Conservation (phyloP, 768 basidiomycete genomes). For the Leccinum rimulosum region DNA sequence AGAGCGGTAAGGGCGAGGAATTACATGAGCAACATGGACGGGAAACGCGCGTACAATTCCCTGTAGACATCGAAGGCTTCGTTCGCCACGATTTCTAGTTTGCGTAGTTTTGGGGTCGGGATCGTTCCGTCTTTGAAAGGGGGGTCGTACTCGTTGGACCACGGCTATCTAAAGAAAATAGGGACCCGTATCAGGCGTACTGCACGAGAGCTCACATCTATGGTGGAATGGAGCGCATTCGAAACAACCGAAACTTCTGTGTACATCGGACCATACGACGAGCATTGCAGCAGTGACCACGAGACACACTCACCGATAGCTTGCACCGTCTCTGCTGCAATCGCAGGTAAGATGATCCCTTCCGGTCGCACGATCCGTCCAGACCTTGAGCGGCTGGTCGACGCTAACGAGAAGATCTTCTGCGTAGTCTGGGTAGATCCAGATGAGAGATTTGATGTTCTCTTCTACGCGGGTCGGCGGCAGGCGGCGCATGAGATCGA, state of each 20-base stretch:
- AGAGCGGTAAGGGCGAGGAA: neutral
- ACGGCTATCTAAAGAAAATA: slow-evolving; percentile 71
- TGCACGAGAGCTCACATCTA: neutral
- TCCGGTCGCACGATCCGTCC: slow-evolving; percentile 75
- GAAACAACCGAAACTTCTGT: neutral
- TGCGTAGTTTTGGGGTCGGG: slow-evolving; percentile 81
- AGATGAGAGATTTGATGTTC: slow-evolving; percentile 79
- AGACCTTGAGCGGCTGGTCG: slow-evolving; percentile 87
- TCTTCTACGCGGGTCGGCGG: slow-evolving; percentile 87
- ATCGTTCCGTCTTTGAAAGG: slow-evolving; percentile 85
- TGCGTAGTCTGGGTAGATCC: slow-evolving; percentile 87
- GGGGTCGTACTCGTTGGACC: slow-evolving; percentile 96
- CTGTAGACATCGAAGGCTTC: slow-evolving; percentile 97
- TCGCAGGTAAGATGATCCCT: slow-evolving; percentile 92
- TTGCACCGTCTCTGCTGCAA: slow-evolving; percentile 90
- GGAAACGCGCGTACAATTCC: slow-evolving; percentile 66
- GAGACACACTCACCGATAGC: slow-evolving; percentile 55
- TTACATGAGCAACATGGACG: neutral
- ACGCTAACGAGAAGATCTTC: slow-evolving; percentile 94
- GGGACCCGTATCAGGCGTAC: slow-evolving; percentile 13
- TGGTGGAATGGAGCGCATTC: neutral
- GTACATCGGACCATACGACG: neutral
- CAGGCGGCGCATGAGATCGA: slow-evolving; percentile 94
- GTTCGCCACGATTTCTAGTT: slow-evolving; percentile 90
- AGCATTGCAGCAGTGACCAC: neutral